These are phyloP conservation scores for Darksidea phi DNA, from an alignment of 495 filamentous ascomycete genomes.

Conservation along the genomic window DNA sequence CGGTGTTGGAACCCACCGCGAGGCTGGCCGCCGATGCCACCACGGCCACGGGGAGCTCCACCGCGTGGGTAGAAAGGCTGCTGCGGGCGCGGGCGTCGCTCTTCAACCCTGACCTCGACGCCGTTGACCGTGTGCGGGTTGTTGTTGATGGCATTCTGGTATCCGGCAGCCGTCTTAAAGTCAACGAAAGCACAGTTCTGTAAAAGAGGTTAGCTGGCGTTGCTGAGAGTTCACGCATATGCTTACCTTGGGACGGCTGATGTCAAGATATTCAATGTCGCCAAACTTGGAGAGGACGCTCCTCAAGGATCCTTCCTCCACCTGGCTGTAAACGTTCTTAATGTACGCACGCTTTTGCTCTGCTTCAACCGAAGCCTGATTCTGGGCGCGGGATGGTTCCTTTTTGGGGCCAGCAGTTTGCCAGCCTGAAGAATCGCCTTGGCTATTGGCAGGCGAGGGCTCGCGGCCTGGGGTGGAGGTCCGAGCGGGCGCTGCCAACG, in stretches of 20 bases:
- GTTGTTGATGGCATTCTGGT: constrained; percentile 73
- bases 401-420: constrained; percentile 79
- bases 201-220: constrained; percentile 9
- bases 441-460: constrained; percentile 42
- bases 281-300: constrained; percentile 68
- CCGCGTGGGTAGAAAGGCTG: constrained; percentile 50
- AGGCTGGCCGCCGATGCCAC: constrained; percentile 33
- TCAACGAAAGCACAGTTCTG: constrained; percentile 98
- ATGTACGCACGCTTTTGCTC: constrained; percentile 73
- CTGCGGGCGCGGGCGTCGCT: constrained; percentile 72
- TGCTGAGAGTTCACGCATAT: constrained; percentile 31
- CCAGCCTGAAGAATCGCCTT: constrained; percentile 66
- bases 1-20: constrained; percentile 62
- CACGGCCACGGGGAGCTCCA: constrained; percentile 54
- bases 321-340: constrained; percentile 87
- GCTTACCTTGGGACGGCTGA: constrained; percentile 84
- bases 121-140: constrained; percentile 83
- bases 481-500: constrained; percentile 30
- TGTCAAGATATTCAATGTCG: constrained; percentile 80
- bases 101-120: constrained; percentile 81
- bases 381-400: constrained; percentile 65
- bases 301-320: constrained; percentile 66
- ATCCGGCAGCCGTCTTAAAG: constrained; percentile 74
- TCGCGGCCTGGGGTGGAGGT: constrained; percentile 49
- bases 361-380: constrained; percentile 42